A percentile compares a stretch with the other conserved stretches of the same genome.
Conservation (phyloP, 1,139 yeast genomes). For the Geotrichum cucujoidarum region DNA sequence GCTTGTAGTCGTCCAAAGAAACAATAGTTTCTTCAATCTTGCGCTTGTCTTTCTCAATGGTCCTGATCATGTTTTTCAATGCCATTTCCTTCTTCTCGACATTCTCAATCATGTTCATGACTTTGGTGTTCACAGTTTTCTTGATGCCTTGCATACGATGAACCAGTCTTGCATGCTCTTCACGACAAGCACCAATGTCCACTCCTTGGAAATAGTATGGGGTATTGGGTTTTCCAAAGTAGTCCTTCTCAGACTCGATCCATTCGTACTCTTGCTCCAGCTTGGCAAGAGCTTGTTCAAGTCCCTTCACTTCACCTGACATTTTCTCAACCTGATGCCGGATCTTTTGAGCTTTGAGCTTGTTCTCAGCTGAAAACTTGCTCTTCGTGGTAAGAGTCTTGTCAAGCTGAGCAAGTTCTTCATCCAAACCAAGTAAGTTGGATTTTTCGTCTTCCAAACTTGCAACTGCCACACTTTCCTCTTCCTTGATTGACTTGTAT, state of each 20-base stretch:
- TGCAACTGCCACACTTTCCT: slow-evolving; percentile 40
- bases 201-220: slow-evolving; percentile 45
- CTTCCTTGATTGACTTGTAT: slow-evolving; percentile 33
- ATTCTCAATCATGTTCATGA: slow-evolving; percentile 90
- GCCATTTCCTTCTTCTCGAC: slow-evolving; percentile 85
- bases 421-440: slow-evolving; percentile 64
- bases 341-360: slow-evolving; percentile 54
- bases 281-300: slow-evolving; percentile 45
- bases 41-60: slow-evolving; percentile 83
- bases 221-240: slow-evolving; percentile 38
- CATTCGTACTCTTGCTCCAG: slow-evolving; percentile 61
- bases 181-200: slow-evolving; percentile 52
- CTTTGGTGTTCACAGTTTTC: slow-evolving; percentile 79
- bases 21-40: slow-evolving; percentile 85
- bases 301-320: slow-evolving; percentile 38
- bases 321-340: slow-evolving; percentile 62
- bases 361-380: slow-evolving; percentile 47
- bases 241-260: slow-evolving; percentile 60
- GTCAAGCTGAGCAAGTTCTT: slow-evolving; percentile 67
- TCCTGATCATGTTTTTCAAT: slow-evolving; percentile 72
- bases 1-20: slow-evolving; percentile 82
- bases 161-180: slow-evolving; percentile 52
- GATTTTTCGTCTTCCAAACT: slow-evolving; percentile 59
- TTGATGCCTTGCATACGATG: slow-evolving; percentile 68
- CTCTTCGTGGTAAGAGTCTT: slow-evolving; percentile 49